phyloP scores from a whole-genome alignment of 495 filamentous ascomycete genomes.

The Aspergillus sparsus region DNA sequence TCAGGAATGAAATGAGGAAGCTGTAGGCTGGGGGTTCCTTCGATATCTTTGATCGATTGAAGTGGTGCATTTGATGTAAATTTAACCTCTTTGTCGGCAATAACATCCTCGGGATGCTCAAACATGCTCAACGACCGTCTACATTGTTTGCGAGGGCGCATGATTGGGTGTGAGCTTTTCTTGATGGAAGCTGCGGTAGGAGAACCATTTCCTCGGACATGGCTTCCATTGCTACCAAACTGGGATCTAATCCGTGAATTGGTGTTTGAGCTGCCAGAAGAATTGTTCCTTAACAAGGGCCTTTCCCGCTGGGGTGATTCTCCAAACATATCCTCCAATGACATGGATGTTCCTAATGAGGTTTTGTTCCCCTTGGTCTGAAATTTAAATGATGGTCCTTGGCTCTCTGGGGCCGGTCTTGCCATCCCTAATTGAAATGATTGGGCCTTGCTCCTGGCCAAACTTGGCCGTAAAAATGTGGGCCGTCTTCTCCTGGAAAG shows the following conservation, averaged over 20 bases:
- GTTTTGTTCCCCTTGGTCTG: conserved; percentile 58
- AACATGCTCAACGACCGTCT: conserved; percentile 96
- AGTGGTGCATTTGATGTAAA: conserved; percentile 55
- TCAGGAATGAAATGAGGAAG: conserved; percentile 85
- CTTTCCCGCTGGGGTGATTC: conserved; percentile 76
- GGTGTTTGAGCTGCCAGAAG: conserved; percentile 40
- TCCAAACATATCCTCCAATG: conserved; percentile 74
- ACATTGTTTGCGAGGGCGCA: conserved; percentile 82
- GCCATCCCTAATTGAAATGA: conserved; percentile 43
- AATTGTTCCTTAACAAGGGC: conserved; percentile 33
- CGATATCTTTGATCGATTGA: conserved; percentile 75
- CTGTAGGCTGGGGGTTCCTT: conserved; percentile 65
- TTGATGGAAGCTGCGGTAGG: conserved; percentile 69
- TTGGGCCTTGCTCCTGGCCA: conserved; percentile 46
- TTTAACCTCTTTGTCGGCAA: conserved; percentile 65
- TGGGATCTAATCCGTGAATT: conserved; percentile 62
- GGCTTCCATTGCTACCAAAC: conserved; percentile 49
- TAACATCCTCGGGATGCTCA: conserved; percentile 83
- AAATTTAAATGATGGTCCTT: conserved; percentile 74
- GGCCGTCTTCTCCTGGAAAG: conserved; percentile 41
- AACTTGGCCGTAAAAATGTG: conserved; percentile 42
- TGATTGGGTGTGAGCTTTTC: conserved; percentile 68
- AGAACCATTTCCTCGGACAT: conserved; percentile 64
- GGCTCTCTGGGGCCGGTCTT: conserved; percentile 52
- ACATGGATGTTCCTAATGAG: conserved; percentile 58